A percentile compares a stretch with the other conserved stretches of the same genome.
phyloP scores from a whole-genome alignment of 2,329 filamentous ascomycete species.

The Penicillium sp. region DNA sequence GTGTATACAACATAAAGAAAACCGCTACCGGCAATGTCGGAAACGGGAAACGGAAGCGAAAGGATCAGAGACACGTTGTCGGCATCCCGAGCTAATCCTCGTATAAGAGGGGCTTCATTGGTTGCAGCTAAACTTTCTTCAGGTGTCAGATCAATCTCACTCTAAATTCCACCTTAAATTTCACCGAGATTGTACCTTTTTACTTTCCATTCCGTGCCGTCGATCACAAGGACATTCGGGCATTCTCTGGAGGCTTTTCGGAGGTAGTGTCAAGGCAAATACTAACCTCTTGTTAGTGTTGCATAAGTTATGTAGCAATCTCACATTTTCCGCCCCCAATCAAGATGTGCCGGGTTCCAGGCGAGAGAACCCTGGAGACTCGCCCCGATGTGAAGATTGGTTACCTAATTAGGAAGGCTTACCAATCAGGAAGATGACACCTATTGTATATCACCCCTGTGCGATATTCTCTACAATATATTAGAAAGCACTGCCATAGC shows the following conservation, averaged over 20 bases:
- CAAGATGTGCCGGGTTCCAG: neutral
- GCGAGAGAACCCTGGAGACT: neutral
- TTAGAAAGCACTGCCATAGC: rapidly evolving
- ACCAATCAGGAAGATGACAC: neutral
- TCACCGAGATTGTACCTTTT: neutral
- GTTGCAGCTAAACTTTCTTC: neutral
- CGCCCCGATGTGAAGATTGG: no score
- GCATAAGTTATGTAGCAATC: neutral
- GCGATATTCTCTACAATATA: no score
- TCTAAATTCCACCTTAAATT: neutral
- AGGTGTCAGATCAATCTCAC: neutral
- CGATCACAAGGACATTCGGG: neutral
- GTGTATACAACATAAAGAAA: neutral
- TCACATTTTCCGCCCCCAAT: no score
- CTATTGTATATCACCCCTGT: neutral
- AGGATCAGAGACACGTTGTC: neutral
- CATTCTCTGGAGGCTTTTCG: neutral
- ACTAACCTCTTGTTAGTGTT: no score
- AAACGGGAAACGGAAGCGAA: neutral
- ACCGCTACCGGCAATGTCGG: neutral
- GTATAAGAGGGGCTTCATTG: no score
- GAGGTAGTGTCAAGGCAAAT: neutral
- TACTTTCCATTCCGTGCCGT: neutral
- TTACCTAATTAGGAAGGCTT: neutral
- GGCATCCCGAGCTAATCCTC: neutral